These are phyloP conservation scores for Exsudoporus frostii DNA, from an alignment of 768 basidiomycete genomes.

Conservation along the genomic window DNA sequence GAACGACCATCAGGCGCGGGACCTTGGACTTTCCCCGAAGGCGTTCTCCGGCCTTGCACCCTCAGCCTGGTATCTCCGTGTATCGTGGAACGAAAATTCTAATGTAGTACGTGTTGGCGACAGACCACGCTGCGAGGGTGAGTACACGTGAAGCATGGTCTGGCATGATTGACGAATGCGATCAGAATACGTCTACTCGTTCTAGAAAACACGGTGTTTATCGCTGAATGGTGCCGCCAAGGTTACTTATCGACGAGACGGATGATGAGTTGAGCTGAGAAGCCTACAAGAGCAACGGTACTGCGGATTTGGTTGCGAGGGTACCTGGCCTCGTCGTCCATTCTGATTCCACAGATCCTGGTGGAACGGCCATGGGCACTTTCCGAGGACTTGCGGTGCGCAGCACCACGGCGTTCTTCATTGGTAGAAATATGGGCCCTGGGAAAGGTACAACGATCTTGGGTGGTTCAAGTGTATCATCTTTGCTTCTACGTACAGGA, in stretches of 20 bases:
- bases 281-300: too few species aligned
- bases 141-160: neutral
- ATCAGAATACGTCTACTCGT: neutral
- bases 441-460: neutral
- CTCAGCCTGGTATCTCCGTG: too few species aligned
- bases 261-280: neutral
- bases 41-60: neutral
- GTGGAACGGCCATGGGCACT: neutral
- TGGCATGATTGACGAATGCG: neutral
- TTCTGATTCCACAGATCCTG: neutral
- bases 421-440: neutral
- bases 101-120: neutral
- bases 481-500: conserved; percentile 5
- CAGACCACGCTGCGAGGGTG: neutral
- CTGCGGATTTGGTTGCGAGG: neutral
- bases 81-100: neutral
- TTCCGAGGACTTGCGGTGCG: conserved; percentile 11
- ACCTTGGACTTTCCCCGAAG: neutral
- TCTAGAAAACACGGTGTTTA: neutral
- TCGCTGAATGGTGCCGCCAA: neutral
- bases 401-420: neutral
- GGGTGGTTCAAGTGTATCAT: neutral
- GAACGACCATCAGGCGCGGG: neutral
- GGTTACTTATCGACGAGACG: neutral
- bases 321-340: neutral